phyloP scores from a whole-genome alignment of 1,284 basidiomycete species.

The Ceratobasidium sp. region DNA sequence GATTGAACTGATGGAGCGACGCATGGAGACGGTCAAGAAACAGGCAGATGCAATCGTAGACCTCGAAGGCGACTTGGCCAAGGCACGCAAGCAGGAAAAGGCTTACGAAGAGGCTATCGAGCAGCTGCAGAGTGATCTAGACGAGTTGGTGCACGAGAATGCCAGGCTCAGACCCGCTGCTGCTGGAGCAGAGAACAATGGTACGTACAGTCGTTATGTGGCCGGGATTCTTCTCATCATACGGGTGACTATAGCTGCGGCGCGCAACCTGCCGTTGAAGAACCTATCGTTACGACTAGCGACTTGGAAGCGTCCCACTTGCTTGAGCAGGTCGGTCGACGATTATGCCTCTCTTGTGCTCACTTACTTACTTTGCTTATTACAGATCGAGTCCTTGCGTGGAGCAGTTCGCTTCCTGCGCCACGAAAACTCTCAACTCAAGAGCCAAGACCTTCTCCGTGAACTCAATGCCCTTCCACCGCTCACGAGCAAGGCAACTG shows the following conservation, averaged over 20 bases:
- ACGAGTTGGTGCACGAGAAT: conserved; percentile 86
- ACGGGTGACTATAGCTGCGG: conserved; percentile 52
- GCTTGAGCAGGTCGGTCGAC: conserved; percentile 71
- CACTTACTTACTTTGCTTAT: background rate
- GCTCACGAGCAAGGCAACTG: conserved; percentile 52
- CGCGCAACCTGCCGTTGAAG: conserved; percentile 61
- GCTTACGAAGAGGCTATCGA: conserved; percentile 93
- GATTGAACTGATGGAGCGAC: conserved; percentile 91
- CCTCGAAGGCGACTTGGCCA: conserved; percentile 80
- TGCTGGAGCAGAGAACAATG: conserved; percentile 67
- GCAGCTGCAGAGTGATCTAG: conserved; percentile 87
- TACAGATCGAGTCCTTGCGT: conserved; percentile 86
- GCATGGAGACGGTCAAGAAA: conserved; percentile 88
- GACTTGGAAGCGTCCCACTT: conserved; percentile 85
- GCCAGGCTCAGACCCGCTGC: conserved; percentile 75
- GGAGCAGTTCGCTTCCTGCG: conserved; percentile 88
- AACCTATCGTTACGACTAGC: conserved; percentile 70
- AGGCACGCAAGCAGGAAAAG: conserved; percentile 84
- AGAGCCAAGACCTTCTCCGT: conserved; percentile 83
- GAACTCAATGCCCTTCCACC: conserved; percentile 78
- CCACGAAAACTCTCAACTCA: conserved; percentile 90
- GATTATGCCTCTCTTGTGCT: conserved; percentile 3
- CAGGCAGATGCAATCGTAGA: conserved; percentile 79
- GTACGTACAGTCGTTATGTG: conserved; percentile 52
- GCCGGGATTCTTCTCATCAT: background rate